These are phyloP conservation scores for Emmonsiellopsis sp. DNA, from an alignment of 2,329 filamentous ascomycete genomes.

Conservation along the genomic window DNA sequence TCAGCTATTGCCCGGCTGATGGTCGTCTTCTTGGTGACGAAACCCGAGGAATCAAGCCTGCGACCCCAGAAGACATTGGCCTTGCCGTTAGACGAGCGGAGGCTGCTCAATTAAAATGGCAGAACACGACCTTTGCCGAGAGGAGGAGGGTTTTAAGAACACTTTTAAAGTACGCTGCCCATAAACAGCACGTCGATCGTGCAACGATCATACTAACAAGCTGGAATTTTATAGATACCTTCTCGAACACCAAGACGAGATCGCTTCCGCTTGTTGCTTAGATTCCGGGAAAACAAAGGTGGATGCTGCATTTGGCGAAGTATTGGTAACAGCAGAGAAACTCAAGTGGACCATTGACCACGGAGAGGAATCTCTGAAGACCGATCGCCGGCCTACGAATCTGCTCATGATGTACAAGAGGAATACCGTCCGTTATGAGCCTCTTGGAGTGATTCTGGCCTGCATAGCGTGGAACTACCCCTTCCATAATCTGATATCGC, in stretches of 20 bases:
- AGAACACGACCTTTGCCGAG: slow-evolving; percentile 64
- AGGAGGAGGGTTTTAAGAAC: slow-evolving; percentile 71
- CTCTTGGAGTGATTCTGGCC: slow-evolving; percentile 82
- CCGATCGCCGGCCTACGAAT: slow-evolving; percentile 71
- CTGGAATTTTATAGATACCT: slow-evolving; percentile 47
- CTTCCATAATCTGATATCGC: slow-evolving; percentile 90
- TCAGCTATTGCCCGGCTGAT: slow-evolving; percentile 64
- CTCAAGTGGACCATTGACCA: slow-evolving; percentile 88
- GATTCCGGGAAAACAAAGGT: slow-evolving; percentile 96
- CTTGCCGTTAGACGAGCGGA: slow-evolving; percentile 63
- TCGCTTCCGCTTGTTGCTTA: slow-evolving; percentile 74
- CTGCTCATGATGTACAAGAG: slow-evolving; percentile 92
- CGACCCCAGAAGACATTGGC: slow-evolving; percentile 69
- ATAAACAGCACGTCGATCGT: too few species aligned
- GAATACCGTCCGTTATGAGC: slow-evolving; percentile 84
- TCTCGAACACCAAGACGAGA: slow-evolving; percentile 78
- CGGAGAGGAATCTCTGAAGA: slow-evolving; percentile 68
- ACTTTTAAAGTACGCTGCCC: slow-evolving; percentile 50
- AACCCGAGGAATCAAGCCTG: slow-evolving; percentile 57
- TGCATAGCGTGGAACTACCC: slow-evolving; percentile 96
- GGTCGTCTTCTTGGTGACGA: slow-evolving; percentile 63
- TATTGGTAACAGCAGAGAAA: slow-evolving; percentile 88
- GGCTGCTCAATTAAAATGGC: slow-evolving; percentile 68
- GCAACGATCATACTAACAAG: neutral
- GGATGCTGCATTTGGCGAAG: slow-evolving; percentile 88